phyloP scores from a whole-genome alignment of 768 basidiomycete species.

The Sporobolomyces roseus region DNA sequence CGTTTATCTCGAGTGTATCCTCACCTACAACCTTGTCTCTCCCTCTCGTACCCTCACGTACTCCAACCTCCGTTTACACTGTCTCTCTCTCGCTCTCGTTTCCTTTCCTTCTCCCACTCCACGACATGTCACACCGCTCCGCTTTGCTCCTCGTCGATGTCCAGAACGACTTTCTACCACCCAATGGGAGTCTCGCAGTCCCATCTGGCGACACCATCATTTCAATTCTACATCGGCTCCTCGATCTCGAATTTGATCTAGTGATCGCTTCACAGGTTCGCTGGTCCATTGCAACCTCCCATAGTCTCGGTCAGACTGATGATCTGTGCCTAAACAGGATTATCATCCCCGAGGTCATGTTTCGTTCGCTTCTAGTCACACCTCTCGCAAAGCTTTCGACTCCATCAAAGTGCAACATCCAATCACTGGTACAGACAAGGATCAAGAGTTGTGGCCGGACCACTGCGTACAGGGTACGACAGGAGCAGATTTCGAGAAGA shows the following conservation, averaged over 20 bases:
- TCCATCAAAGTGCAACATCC: background rate
- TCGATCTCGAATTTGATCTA: constrained; percentile 51
- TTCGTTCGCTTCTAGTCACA: constrained; percentile 64
- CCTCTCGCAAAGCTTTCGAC: constrained; percentile 17
- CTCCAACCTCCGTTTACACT: too few species aligned
- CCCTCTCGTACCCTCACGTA: too few species aligned
- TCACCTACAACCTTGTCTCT: too few species aligned
- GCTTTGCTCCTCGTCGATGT: constrained; percentile 60
- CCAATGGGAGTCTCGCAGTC: constrained; percentile 66
- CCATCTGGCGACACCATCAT: constrained; percentile 61
- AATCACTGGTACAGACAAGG: constrained; percentile 44
- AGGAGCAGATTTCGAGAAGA: constrained; percentile 63
- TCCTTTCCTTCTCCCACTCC: too few species aligned
- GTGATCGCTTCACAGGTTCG: constrained; percentile 52
- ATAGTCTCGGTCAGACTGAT: background rate
- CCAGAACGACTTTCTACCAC: constrained; percentile 75
- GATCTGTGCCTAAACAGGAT: constrained; percentile 45
- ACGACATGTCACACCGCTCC: too few species aligned
- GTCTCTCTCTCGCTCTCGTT: too few species aligned
- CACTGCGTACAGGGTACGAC: constrained; percentile 63
- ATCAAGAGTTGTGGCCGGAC: constrained; percentile 72
- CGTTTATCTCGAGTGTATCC: too few species aligned
- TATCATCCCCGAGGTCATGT: constrained; percentile 58
- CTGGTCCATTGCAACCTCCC: too few species aligned
- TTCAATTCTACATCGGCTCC: constrained; percentile 58